phyloP scores from a whole-genome alignment of 768 basidiomycete genomes.

The Xerocomellus intermedius region DNA sequence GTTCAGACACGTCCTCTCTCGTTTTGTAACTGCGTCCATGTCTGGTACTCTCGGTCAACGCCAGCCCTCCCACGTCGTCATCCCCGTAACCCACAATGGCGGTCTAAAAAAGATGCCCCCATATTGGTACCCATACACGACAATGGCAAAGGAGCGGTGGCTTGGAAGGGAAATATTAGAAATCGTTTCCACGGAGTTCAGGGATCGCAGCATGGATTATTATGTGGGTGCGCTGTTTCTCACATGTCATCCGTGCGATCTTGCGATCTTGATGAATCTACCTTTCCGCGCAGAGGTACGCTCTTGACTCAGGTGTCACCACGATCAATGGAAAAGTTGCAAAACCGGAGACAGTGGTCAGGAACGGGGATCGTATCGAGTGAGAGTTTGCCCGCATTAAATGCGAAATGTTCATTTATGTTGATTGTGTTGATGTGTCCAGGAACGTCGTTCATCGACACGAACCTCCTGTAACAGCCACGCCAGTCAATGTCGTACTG shows the following conservation, averaged over 20 bases:
- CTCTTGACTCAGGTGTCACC: conserved; percentile 91
- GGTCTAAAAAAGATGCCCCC: conserved; percentile 80
- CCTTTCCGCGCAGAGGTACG: conserved; percentile 50
- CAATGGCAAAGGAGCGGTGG: conserved; percentile 92
- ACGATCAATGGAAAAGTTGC: conserved; percentile 92
- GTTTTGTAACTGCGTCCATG: conserved; percentile 54
- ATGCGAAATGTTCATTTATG: background rate
- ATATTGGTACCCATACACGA: conserved; percentile 92
- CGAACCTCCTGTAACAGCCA: conserved; percentile 90
- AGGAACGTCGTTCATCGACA: conserved; percentile 96
- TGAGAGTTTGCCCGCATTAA: conserved; percentile 38
- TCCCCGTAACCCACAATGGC: conserved; percentile 14
- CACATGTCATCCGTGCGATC: background rate
- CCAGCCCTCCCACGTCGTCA: conserved; percentile 25
- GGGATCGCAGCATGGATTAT: conserved; percentile 92
- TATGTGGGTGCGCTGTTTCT: conserved; percentile 61
- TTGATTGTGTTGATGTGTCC: background rate
- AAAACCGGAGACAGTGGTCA: conserved; percentile 71
- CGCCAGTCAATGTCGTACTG: conserved; percentile 74
- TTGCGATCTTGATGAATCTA: background rate
- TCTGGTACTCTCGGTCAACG: conserved; percentile 26
- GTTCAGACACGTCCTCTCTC: conserved; percentile 55
- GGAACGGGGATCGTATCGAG: conserved; percentile 90
- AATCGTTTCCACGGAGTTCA: conserved; percentile 90
- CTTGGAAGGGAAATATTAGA: conserved; percentile 84